phyloP scores from a whole-genome alignment of 2,329 filamentous ascomycete genomes.

The Macrophomina phaseolina region DNA sequence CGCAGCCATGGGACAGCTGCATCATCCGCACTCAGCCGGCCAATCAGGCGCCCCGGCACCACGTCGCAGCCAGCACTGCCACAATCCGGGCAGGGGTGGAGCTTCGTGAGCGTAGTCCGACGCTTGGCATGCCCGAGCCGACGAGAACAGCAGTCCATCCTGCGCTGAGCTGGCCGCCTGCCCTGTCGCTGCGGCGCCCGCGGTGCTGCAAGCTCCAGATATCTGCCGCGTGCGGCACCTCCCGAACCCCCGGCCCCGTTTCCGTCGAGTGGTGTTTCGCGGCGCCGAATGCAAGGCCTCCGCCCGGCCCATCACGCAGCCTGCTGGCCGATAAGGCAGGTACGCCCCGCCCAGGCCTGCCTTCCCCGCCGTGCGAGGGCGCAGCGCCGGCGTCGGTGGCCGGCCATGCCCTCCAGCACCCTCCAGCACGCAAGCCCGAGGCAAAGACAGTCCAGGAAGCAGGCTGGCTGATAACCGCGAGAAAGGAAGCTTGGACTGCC shows the following conservation, averaged over 20 bases:
- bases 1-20: constrained; percentile 2
- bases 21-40: constrained; percentile 10
- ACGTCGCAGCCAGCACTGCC: constrained; percentile 13
- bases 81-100: constrained; percentile 5
- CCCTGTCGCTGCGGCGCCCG: too few relatives aligned
- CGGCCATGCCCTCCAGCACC: neutral
- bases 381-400: neutral
- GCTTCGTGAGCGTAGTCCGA: neutral
- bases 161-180: too few relatives aligned
- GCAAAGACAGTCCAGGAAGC: neutral
- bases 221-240: constrained; percentile 8
- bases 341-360: constrained; percentile 5
- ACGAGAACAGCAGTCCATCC: neutral
- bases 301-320: constrained; percentile 12
- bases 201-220: neutral
- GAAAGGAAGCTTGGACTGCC: neutral
- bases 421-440: neutral
- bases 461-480: neutral
- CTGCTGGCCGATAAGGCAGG: constrained; percentile 8
- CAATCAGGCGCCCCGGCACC: constrained; percentile 2
- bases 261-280: constrained; percentile 11
- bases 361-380: neutral
- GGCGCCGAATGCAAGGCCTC: constrained; percentile 6
- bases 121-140: neutral
- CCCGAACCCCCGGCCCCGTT: constrained; percentile 10